Conservation (phyloP, 2,329 filamentous ascomycete genomes). For the Aspergillus niger region DNA sequence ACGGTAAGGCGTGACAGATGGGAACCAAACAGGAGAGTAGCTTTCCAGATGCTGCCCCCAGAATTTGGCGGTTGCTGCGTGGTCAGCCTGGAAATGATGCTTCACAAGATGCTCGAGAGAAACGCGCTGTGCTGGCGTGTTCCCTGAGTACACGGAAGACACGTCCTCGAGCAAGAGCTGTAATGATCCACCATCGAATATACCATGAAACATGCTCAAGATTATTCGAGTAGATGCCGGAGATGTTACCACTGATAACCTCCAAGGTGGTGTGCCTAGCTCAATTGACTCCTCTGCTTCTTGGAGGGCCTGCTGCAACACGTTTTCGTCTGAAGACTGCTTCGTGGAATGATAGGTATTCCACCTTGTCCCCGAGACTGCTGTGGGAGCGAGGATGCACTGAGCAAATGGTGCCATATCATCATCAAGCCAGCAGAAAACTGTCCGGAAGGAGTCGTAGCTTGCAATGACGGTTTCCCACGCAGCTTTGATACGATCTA, state of each 20-base stretch:
- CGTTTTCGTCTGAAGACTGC: constrained; percentile 19
- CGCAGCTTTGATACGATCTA: constrained; percentile 26
- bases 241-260: constrained; percentile 24
- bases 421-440: constrained; percentile 37
- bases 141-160: constrained; percentile 21
- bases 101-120: constrained; percentile 29
- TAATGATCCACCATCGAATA: constrained; percentile 41
- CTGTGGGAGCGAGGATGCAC: constrained; percentile 28
- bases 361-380: constrained; percentile 18
- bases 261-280: constrained; percentile 25
- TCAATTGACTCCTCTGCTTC: constrained; percentile 24
- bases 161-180: constrained; percentile 39
- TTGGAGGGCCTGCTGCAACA: constrained; percentile 22
- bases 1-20: constrained; percentile 26
- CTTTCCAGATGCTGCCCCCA: constrained; percentile 25
- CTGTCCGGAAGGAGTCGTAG: constrained; percentile 37
- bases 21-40: constrained; percentile 25
- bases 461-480: constrained; percentile 27
- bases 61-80: constrained; percentile 21
- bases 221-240: constrained; percentile 20
- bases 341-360: constrained; percentile 17
- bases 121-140: constrained; percentile 17
- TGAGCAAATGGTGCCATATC: constrained; percentile 40
- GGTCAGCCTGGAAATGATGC: constrained; percentile 29
- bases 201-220: constrained; percentile 42